Conservation (phyloP, 805 yeast species). For the Allodekkera sacchari region DNA sequence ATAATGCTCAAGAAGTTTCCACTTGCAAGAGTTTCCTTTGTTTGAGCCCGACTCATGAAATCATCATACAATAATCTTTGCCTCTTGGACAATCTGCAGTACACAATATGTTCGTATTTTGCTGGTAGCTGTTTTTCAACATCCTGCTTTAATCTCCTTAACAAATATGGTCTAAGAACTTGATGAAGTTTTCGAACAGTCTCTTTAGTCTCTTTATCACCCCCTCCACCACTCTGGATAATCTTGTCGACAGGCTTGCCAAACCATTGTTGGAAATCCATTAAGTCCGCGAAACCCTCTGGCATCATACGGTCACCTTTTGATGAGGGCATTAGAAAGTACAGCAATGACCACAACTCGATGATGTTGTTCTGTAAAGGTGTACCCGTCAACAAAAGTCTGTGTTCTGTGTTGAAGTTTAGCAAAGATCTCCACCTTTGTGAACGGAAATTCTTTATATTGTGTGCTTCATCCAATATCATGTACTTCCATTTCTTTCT, state of each 20-base stretch:
- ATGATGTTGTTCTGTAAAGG: slow-evolving; percentile 92
- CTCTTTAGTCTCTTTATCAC: slow-evolving; percentile 71
- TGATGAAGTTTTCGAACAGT: slow-evolving; percentile 88
- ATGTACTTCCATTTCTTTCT: slow-evolving; percentile 92
- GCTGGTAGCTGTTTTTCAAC: slow-evolving; percentile 99
- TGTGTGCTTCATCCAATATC: slow-evolving; percentile 98
- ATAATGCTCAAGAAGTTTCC: slow-evolving; percentile 93
- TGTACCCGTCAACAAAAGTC: slow-evolving; percentile 89
- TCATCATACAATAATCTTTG: slow-evolving; percentile 91
- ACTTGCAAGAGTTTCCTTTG: slow-evolving; percentile 85
- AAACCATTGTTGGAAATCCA: slow-evolving; percentile 97
- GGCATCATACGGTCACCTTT: slow-evolving; percentile 63
- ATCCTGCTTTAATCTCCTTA: slow-evolving; percentile 88
- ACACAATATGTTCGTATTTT: slow-evolving; percentile 89
- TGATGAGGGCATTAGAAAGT: slow-evolving; percentile 91
- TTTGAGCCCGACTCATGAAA: slow-evolving; percentile 94
- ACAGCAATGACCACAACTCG: slow-evolving; percentile 92
- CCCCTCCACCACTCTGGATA: slow-evolving; percentile 61
- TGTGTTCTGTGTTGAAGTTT: slow-evolving; percentile 86
- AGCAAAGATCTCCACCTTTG: slow-evolving; percentile 95
- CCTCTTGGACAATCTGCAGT: slow-evolving; percentile 86
- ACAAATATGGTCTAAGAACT: slow-evolving; percentile 83
- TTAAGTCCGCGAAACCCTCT: slow-evolving; percentile 91
- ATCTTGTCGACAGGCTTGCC: slow-evolving; percentile 94
- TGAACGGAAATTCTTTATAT: slow-evolving; percentile 91